Evolutionary conservation across 352 stramenopile genomes (phyloP).

Genomic region (Globisporangium viniferum): DNA sequence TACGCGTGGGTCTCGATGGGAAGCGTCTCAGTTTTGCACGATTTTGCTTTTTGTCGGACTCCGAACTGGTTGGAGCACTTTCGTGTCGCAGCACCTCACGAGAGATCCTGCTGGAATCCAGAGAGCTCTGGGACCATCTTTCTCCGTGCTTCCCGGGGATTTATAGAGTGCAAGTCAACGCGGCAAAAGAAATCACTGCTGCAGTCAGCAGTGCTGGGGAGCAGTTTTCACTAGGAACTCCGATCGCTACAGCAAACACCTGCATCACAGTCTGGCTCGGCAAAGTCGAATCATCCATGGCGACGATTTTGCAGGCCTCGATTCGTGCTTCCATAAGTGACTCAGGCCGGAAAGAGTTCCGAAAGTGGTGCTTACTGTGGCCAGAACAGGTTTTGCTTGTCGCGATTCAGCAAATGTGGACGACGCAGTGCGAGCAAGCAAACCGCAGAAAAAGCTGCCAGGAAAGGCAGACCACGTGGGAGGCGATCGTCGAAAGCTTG

Average conservation of each 20-base stretch:
- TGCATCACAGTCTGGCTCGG: conserved; percentile 45
- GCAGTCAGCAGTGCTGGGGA: conserved; percentile 53
- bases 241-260: conserved; percentile 41
- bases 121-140: conserved; percentile 40
- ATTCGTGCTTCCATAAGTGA: conserved; percentile 60
- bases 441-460: conserved; percentile 22
- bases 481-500: conserved; percentile 24
- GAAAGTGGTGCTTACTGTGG: conserved; percentile 80
- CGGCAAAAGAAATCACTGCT: conserved; percentile 47
- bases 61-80: conserved; percentile 46
- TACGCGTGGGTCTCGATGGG: conserved; percentile 46
- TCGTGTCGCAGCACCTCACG: conserved; percentile 17
- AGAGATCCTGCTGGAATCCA: conserved; percentile 14
- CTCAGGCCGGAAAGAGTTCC: conserved; percentile 71
- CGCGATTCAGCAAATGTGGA: conserved; percentile 56
- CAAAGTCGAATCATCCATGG: conserved; percentile 61
- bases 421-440: conserved; percentile 48
- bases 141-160: conserved; percentile 62
- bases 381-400: conserved; percentile 67
- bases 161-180: conserved; percentile 40
- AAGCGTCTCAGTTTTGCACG: conserved; percentile 57
- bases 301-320: conserved; percentile 66
- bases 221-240: conserved; percentile 45
- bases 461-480: conserved; percentile 32
- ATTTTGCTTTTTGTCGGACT: conserved; percentile 71